These are phyloP conservation scores for Claviceps spartinae DNA, from an alignment of 2,329 filamentous ascomycete genomes.

Conservation along the genomic window DNA sequence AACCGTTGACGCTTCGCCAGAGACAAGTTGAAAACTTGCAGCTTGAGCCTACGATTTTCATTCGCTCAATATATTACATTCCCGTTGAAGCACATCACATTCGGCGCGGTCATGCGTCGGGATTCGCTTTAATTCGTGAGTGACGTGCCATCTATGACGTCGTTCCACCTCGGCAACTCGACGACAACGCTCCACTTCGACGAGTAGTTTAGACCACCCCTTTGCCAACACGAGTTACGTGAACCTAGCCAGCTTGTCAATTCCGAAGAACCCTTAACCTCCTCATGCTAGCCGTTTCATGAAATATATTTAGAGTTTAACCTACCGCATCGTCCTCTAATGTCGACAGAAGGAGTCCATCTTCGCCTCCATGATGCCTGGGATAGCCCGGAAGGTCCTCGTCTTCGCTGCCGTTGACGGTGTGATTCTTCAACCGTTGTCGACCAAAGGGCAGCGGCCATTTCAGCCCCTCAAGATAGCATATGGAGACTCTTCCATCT, in stretches of 20 bases:
- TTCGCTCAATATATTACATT: not conserved
- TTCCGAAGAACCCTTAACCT: not conserved
- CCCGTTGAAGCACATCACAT: no score
- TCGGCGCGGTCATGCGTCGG: no score
- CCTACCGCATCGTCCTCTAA: not conserved
- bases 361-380: slow-evolving; percentile 45
- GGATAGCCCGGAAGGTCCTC: slow-evolving; percentile 64
- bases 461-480: slow-evolving; percentile 51
- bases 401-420: slow-evolving; percentile 74
- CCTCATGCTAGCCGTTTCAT: not conserved
- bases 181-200: not conserved
- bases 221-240: no score
- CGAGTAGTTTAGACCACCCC: no score
- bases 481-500: slow-evolving; percentile 46
- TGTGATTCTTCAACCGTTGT: slow-evolving; percentile 62
- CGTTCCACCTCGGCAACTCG: not conserved
- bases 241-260: not conserved
- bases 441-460: slow-evolving; percentile 42
- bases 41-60: not conserved
- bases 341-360: not conserved
- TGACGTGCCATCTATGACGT: slow-evolving; percentile 1
- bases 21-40: not conserved
- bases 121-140: no score
- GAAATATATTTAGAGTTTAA: not conserved
- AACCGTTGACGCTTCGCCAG: not conserved